These are phyloP conservation scores for Ogataea parapolymorpha DNA, from an alignment of 805 yeast species.

Conservation along the genomic window DNA sequence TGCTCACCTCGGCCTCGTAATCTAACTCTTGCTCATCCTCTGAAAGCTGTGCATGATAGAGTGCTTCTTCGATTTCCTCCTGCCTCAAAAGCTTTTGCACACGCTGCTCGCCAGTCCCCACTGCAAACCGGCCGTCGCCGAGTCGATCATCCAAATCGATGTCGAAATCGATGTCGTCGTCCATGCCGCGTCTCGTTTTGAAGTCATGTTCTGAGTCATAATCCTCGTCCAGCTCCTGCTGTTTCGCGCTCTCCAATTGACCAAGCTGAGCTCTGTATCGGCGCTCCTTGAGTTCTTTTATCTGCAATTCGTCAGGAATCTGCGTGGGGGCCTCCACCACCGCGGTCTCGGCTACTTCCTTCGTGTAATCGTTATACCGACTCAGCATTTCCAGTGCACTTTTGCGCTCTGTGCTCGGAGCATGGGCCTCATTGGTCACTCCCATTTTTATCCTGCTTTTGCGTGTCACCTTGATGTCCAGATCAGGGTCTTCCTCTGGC, in stretches of 20 bases:
- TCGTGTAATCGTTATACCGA: conserved; percentile 1
- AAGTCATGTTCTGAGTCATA: conserved; percentile 20
- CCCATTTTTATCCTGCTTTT: conserved; percentile 1
- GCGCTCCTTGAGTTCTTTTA: conserved; percentile 25
- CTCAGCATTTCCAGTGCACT: conserved; percentile 5
- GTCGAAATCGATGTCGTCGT: conserved; percentile 15
- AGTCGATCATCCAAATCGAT: conserved; percentile 23
- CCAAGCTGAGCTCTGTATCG: conserved; percentile 12
- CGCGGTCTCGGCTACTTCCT: background rate
- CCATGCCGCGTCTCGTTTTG: conserved; percentile 6
- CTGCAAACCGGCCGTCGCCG: conserved; percentile 29
- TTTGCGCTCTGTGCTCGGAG: background rate
- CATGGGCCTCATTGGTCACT: background rate
- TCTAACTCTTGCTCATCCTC: conserved; percentile 15
- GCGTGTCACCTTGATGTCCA: conserved; percentile 2
- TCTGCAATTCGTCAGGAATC: conserved; percentile 17
- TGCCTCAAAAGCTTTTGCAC: conserved; percentile 26
- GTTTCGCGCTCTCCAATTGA: conserved; percentile 14
- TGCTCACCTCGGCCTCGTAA: conserved; percentile 3
- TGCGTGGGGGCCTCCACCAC: conserved; percentile 7
- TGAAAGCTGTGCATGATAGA: conserved; percentile 29
- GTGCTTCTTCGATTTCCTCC: conserved; percentile 34
- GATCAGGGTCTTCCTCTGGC: conserved; percentile 4
- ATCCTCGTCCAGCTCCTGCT: conserved; percentile 20
- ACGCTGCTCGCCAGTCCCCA: conserved; percentile 27